phyloP scores from a whole-genome alignment of 768 basidiomycete species.

The Tulasnella sp. region DNA sequence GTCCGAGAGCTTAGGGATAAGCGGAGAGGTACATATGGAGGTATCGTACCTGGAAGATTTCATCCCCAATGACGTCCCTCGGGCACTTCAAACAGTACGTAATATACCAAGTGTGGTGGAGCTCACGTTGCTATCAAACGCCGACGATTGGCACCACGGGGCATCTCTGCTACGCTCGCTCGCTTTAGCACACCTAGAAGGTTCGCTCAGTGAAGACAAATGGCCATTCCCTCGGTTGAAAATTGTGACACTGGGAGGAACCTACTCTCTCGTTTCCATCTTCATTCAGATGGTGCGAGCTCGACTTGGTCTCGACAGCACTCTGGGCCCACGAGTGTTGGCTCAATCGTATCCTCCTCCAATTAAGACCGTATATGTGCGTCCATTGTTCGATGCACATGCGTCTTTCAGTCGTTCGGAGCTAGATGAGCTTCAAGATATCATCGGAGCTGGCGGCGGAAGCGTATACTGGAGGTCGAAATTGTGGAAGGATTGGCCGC shows the following conservation, averaged over 20 bases:
- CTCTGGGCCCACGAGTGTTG: neutral
- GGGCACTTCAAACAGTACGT: neutral
- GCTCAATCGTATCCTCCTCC: neutral
- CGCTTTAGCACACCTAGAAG: neutral
- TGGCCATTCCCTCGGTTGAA: neutral
- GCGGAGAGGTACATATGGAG: neutral
- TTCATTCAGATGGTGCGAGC: neutral
- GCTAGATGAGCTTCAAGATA: neutral
- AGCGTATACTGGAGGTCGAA: neutral
- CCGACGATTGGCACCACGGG: neutral
- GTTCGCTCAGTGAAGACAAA: neutral
- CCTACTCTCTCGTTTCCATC: neutral
- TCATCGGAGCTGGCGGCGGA: neutral
- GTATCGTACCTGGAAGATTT: neutral
- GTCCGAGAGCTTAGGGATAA: neutral
- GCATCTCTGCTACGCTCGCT: neutral
- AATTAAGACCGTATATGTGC: neutral
- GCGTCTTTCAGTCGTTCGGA: neutral
- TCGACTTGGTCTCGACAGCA: neutral
- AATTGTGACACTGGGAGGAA: neutral
- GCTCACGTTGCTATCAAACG: neutral
- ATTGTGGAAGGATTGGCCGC: neutral
- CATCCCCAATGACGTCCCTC: neutral
- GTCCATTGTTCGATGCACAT: neutral
- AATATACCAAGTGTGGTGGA: neutral